Conservation (phyloP, 305 asterid species). For the Fraxinus angustifolia region DNA sequence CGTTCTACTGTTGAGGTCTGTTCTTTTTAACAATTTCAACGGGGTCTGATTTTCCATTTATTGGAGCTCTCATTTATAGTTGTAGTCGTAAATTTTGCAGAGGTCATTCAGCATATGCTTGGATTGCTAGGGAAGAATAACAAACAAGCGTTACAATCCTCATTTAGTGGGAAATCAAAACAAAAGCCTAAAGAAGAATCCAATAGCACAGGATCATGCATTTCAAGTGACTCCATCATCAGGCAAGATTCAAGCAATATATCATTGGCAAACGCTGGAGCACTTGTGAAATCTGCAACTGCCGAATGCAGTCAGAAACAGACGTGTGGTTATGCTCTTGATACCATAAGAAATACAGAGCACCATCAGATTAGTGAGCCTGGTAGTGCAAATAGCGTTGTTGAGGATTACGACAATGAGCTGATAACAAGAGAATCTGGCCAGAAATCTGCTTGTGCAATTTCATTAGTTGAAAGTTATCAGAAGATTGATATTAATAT, state of each 20-base stretch:
- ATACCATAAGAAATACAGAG: conserved; percentile 22
- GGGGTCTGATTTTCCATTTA: background rate
- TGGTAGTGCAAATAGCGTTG: conserved; percentile 40
- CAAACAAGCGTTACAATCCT: conserved; percentile 28
- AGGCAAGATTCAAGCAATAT: conserved; percentile 24
- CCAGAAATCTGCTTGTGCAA: conserved; percentile 26
- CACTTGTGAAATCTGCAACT: conserved; percentile 4
- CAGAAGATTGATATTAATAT: conserved; percentile 27
- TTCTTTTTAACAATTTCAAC: background rate
- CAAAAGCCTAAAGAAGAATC: conserved; percentile 27
- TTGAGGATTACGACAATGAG: conserved; percentile 42
- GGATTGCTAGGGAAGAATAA: conserved; percentile 34
- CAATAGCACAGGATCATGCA: conserved; percentile 35
- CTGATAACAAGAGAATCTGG: conserved; percentile 27
- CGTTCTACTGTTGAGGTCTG: background rate
- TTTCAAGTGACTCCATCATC: conserved; percentile 26
- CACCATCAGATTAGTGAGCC: conserved; percentile 32
- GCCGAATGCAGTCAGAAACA: conserved; percentile 23
- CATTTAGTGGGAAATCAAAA: conserved; percentile 12
- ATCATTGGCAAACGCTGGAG: conserved; percentile 9
- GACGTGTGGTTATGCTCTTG: background rate
- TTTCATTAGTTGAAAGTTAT: conserved; percentile 20
- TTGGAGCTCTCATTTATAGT: background rate
- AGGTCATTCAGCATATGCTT: conserved; percentile 47
- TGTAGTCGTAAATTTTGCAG: conserved; percentile 28